Evolutionary conservation across 495 filamentous ascomycete genomes (phyloP).

Genomic region (Rhypophila decipiens): DNA sequence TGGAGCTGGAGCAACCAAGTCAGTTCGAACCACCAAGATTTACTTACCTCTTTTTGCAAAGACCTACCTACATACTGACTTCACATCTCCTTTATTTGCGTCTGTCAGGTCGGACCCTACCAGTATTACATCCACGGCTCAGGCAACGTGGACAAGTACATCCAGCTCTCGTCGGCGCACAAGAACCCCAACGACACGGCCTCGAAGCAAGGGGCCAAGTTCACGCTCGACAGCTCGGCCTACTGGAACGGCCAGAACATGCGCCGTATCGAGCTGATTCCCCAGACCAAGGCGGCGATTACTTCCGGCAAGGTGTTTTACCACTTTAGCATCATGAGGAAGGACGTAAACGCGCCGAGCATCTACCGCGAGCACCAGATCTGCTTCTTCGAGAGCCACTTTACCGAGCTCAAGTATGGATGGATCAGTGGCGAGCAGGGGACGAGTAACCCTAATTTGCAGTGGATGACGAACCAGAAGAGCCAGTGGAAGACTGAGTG

Average conservation of each 20-base stretch:
- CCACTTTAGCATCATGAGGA: constrained; percentile 58
- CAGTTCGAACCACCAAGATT: no score
- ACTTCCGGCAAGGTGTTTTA: constrained; percentile 58
- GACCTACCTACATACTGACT: no score
- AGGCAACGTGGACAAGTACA: constrained; percentile 47
- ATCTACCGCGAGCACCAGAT: constrained; percentile 62
- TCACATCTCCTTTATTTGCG: no score
- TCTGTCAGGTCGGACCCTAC: constrained; percentile 61
- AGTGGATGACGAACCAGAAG: constrained; percentile 39
- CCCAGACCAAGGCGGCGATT: constrained; percentile 57
- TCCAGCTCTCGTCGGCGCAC: constrained; percentile 42
- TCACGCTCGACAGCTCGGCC: constrained; percentile 57
- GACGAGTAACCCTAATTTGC: constrained; percentile 42
- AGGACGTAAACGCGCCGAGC: constrained; percentile 50
- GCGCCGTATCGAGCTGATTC: constrained; percentile 55
- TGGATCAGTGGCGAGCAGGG: constrained; percentile 53
- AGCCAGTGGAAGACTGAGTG: constrained; percentile 38
- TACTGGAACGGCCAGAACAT: constrained; percentile 52
- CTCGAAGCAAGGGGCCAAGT: constrained; percentile 55
- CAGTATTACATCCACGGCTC: constrained; percentile 69
- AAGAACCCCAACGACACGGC: constrained; percentile 60
- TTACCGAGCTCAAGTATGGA: constrained; percentile 68
- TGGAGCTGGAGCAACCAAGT: constrained; percentile 63
- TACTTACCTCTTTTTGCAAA: no score
- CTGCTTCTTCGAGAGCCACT: constrained; percentile 66